These are phyloP conservation scores for Polygonum maritimum DNA, from an alignment of 148 eudicot species.

Conservation along the genomic window DNA sequence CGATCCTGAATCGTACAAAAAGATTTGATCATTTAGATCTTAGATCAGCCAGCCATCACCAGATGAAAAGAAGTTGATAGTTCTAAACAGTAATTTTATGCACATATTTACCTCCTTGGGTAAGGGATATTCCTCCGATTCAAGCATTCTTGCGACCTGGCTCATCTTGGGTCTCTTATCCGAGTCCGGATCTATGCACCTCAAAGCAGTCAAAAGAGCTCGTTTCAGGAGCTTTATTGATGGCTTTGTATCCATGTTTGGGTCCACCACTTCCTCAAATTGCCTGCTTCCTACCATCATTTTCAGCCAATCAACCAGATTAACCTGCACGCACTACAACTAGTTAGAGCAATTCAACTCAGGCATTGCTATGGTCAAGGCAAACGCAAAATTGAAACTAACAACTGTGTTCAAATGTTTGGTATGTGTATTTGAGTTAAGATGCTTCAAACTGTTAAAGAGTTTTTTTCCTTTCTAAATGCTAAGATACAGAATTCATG, in stretches of 20 bases:
- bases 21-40: neutral
- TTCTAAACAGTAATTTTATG: neutral
- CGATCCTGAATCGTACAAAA: slow-evolving; percentile 55
- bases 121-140: slow-evolving; percentile 63
- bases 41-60: neutral
- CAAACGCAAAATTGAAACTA: neutral
- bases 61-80: no score
- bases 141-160: slow-evolving; percentile 74
- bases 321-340: slow-evolving; percentile 30
- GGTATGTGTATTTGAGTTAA: neutral
- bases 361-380: neutral
- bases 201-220: slow-evolving; percentile 53
- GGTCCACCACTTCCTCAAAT: slow-evolving; percentile 71
- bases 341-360: neutral
- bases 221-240: slow-evolving; percentile 59
- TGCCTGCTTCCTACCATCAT: slow-evolving; percentile 74
- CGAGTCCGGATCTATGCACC: slow-evolving; percentile 69
- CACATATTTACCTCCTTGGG: slow-evolving; percentile 52
- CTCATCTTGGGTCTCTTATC: slow-evolving; percentile 70
- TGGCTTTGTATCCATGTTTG: slow-evolving; percentile 48
- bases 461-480: neutral
- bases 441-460: neutral
- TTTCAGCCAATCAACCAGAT: slow-evolving; percentile 73
- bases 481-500: neutral
- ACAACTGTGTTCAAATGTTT: neutral